These are phyloP conservation scores for Fusarium miscanthi DNA, from an alignment of 2,329 filamentous ascomycete species.

Conservation along the genomic window DNA sequence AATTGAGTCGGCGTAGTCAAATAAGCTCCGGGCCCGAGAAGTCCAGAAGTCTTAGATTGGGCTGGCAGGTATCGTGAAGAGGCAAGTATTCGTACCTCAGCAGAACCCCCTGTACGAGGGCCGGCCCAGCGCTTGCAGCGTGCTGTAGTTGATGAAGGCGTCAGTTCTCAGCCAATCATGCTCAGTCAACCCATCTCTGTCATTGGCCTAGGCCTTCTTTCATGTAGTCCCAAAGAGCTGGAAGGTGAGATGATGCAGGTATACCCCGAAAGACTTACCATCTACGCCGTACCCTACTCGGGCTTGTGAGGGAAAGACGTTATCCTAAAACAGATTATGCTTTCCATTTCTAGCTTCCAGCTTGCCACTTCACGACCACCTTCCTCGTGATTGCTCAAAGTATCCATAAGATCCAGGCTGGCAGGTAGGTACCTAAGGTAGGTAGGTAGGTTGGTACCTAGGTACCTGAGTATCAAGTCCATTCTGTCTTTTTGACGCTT, in stretches of 20 bases:
- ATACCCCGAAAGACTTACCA: constrained; percentile 10
- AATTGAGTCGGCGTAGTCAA: constrained; percentile 21
- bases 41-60: constrained; percentile 16
- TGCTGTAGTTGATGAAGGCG: constrained; percentile 41
- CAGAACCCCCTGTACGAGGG: constrained; percentile 10
- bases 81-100: constrained; percentile 8
- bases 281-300: constrained; percentile 9
- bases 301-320: constrained; percentile 19
- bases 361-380: constrained; percentile 39
- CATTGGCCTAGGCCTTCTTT: constrained; percentile 6
- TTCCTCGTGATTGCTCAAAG: constrained; percentile 24
- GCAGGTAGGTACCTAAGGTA: background rate
- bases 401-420: background rate
- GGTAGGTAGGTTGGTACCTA: background rate
- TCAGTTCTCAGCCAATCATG: constrained; percentile 5
- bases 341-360: constrained; percentile 36
- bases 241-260: constrained; percentile 21
- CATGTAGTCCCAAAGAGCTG: constrained; percentile 16
- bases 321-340: constrained; percentile 35
- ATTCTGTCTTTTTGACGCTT: constrained; percentile 1
- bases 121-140: constrained; percentile 30
- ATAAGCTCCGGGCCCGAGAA: constrained; percentile 28
- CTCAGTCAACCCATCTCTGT: constrained; percentile 11
- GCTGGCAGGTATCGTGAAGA: constrained; percentile 2
- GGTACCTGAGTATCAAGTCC: background rate